Evolutionary conservation across 75 land plant genomes (phyloP).

Genomic region (Larix kaempferi): DNA sequence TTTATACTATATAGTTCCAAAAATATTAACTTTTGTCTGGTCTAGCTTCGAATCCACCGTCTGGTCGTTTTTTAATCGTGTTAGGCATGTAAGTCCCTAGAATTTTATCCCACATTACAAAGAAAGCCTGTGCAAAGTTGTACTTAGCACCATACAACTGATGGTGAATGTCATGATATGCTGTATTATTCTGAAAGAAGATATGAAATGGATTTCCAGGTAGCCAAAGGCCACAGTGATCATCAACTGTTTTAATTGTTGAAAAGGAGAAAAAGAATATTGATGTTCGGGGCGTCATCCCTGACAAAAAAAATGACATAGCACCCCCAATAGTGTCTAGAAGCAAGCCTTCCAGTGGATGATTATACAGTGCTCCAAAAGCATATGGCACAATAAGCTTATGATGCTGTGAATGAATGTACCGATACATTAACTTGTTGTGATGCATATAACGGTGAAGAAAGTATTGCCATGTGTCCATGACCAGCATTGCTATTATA

Average conservation of each 20-base stretch:
- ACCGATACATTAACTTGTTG: slow-evolving; percentile 75
- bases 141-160: slow-evolving; percentile 31
- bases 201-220: slow-evolving; percentile 77
- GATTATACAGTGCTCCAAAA: slow-evolving; percentile 86
- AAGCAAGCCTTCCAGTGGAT: slow-evolving; percentile 83
- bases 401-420: slow-evolving; percentile 81
- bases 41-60: slow-evolving; percentile 16
- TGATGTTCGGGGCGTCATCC: slow-evolving; percentile 76
- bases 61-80: slow-evolving; percentile 8
- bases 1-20: too few species aligned
- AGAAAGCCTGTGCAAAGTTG: slow-evolving; percentile 37
- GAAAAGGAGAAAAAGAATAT: slow-evolving; percentile 83
- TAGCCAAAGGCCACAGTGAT: slow-evolving; percentile 74
- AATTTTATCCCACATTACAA: slow-evolving; percentile 23
- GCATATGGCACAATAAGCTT: slow-evolving; percentile 79
- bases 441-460: slow-evolving; percentile 79
- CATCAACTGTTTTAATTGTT: slow-evolving; percentile 78
- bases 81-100: slow-evolving; percentile 32
- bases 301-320: slow-evolving; percentile 66
- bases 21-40: slow-evolving; percentile 11
- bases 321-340: slow-evolving; percentile 88
- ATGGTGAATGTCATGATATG: slow-evolving; percentile 35
- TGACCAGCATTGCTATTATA: slow-evolving; percentile 55
- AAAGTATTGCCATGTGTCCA: slow-evolving; percentile 82
- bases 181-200: slow-evolving; percentile 67